phyloP scores from a whole-genome alignment of 2,329 filamentous ascomycete genomes.

The Ophidiomyces ophidiicola region DNA sequence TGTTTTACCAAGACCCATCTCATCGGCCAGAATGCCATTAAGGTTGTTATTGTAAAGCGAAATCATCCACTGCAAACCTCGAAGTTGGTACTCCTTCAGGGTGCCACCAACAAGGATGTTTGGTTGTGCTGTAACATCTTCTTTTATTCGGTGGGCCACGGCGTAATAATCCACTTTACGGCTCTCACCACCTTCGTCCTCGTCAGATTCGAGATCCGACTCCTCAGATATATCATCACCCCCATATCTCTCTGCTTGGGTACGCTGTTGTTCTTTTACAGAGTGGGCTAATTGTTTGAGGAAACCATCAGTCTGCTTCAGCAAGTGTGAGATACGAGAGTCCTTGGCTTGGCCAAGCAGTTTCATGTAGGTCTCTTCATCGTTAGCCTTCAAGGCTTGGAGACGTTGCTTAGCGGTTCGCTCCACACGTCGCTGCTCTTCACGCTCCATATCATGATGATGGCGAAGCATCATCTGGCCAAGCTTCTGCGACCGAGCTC shows the following conservation, averaged over 20 bases:
- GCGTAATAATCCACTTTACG: slow-evolving; percentile 97
- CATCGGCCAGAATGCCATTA: slow-evolving; percentile 94
- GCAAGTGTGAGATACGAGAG: slow-evolving; percentile 93
- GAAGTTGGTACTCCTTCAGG: slow-evolving; percentile 95
- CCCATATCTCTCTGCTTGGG: slow-evolving; percentile 65
- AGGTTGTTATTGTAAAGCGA: slow-evolving; percentile 99
- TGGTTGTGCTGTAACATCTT: slow-evolving; percentile 76
- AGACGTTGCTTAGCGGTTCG: slow-evolving; percentile 98
- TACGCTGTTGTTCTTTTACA: slow-evolving; percentile 85
- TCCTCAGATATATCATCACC: slow-evolving; percentile 48
- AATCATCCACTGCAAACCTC: slow-evolving; percentile 99
- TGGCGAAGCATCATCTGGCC: slow-evolving; percentile 79
- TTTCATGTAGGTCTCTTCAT: slow-evolving; percentile 97
- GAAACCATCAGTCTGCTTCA: slow-evolving; percentile 96
- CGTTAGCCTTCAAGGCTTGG: slow-evolving; percentile 94
- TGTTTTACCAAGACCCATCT: slow-evolving; percentile 99
- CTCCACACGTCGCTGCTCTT: slow-evolving; percentile 97
- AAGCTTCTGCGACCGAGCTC: slow-evolving; percentile 68
- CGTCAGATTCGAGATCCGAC: slow-evolving; percentile 55
- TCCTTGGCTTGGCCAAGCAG: slow-evolving; percentile 97
- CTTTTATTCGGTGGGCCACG: slow-evolving; percentile 89
- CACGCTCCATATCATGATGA: slow-evolving; percentile 94
- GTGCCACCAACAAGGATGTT: slow-evolving; percentile 78
- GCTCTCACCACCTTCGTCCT: slow-evolving; percentile 46
- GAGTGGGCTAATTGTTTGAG: slow-evolving; percentile 88